A percentile compares a stretch with the other conserved stretches of the same genome.
Conservation (phyloP, 345 rosid genomes). For the Citrus medica region DNA sequence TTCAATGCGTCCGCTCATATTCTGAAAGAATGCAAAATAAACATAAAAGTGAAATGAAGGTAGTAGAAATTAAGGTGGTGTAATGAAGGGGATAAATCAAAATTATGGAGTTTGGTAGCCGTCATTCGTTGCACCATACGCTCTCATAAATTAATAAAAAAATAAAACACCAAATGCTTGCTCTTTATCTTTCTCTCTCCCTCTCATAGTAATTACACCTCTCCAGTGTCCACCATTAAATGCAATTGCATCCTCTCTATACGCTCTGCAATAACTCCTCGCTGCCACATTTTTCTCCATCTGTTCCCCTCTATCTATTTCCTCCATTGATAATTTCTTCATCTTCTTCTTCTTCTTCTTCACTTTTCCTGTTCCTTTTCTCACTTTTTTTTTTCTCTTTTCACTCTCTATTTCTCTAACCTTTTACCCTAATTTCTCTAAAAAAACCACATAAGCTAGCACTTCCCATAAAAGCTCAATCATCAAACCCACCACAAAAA, state of each 20-base stretch:
- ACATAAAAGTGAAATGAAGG: neutral
- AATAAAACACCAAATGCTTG: conserved; percentile 12
- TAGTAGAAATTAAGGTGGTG: neutral
- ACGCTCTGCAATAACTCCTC: conserved; percentile 68
- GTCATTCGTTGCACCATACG: conserved; percentile 38
- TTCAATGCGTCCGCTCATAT: neutral
- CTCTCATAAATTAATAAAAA: neutral
- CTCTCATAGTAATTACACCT: conserved; percentile 34
- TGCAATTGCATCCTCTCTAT: conserved; percentile 75
- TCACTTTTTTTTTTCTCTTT: neutral
- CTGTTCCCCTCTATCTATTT: conserved; percentile 9
- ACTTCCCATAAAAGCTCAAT: conserved; percentile 16
- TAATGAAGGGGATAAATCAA: neutral
- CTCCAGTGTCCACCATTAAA: conserved; percentile 52
- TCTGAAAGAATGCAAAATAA: neutral
- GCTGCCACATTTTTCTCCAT: conserved; percentile 33
- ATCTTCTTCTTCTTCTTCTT: neutral
- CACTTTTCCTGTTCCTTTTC: neutral
- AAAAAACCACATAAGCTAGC: neutral
- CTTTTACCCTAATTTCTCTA: conserved; percentile 11
- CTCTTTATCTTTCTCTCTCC: conserved; percentile 19
- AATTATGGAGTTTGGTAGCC: conserved; percentile 41
- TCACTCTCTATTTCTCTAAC: neutral
- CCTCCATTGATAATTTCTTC: conserved; percentile 4
- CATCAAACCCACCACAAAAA: neutral